phyloP scores from a whole-genome alignment of 169 alveolate species.

The Amoebophrya sp. region DNA sequence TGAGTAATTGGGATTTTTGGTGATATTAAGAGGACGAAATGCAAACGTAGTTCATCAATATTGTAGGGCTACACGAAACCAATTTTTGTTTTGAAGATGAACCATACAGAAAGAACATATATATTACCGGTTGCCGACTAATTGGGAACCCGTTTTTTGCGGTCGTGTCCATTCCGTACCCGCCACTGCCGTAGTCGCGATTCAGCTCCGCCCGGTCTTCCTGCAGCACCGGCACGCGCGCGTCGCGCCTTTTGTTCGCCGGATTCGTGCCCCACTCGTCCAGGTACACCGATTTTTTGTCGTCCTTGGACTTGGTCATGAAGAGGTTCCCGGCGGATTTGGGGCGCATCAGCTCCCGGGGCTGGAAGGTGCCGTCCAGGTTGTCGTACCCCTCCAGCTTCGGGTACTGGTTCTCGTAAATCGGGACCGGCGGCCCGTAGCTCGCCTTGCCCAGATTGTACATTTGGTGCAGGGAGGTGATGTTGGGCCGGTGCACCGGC shows the following conservation, averaged over 20 bases:
- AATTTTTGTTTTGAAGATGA: too few species aligned
- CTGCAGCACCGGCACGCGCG: background rate
- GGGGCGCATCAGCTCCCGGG: background rate
- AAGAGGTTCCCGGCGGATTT: background rate
- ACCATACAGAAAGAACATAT: too few species aligned
- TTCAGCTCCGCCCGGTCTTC: background rate
- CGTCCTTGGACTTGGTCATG: too few species aligned
- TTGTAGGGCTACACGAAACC: too few species aligned
- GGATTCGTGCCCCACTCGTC: background rate
- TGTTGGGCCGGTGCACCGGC: background rate
- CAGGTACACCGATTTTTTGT: too few species aligned
- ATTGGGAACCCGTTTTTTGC: background rate
- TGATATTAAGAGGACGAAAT: too few species aligned
- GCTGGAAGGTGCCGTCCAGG: background rate
- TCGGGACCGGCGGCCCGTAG: background rate
- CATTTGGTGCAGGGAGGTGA: background rate
- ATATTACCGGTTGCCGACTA: too few species aligned
- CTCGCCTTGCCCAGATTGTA: background rate
- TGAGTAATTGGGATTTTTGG: too few species aligned
- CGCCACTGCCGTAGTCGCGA: background rate
- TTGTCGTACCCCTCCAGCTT: too few species aligned
- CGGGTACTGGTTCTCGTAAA: background rate
- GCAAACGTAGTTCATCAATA: too few species aligned
- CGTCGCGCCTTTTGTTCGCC: background rate
- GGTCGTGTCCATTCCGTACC: background rate